Evolutionary conservation across 1,284 basidiomycete genomes (phyloP).

Genomic region (Tetrapyrgos nigripes): DNA sequence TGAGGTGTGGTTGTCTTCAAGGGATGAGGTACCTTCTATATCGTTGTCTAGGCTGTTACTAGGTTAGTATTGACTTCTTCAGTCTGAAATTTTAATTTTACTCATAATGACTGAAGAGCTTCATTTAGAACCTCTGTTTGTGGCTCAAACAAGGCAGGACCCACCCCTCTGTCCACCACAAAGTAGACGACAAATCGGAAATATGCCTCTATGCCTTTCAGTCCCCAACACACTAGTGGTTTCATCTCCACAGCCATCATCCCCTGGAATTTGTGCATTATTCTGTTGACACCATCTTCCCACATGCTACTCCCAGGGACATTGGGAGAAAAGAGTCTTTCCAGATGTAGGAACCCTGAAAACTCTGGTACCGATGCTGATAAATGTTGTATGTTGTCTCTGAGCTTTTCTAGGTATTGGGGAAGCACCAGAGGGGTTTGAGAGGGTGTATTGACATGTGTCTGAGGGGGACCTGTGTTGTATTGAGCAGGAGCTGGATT

Average conservation of each 20-base stretch:
- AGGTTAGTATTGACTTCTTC: too few species aligned
- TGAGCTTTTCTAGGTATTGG: too few species aligned
- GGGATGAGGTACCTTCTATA: too few species aligned
- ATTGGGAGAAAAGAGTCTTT: background rate
- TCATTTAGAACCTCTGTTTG: background rate
- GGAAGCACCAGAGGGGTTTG: too few species aligned
- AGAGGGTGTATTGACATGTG: too few species aligned
- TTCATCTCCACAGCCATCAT: background rate
- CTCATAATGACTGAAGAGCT: background rate
- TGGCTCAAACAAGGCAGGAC: background rate
- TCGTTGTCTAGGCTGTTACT: background rate
- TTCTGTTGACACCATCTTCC: background rate
- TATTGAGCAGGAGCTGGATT: too few species aligned
- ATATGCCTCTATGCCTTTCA: background rate
- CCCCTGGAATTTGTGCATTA: background rate
- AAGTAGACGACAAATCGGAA: background rate
- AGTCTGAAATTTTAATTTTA: too few species aligned
- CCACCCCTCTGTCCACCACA: background rate
- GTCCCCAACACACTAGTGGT: background rate
- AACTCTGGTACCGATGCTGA: too few species aligned
- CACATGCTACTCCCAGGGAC: background rate
- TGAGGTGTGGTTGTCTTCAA: too few species aligned
- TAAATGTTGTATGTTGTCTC: too few species aligned
- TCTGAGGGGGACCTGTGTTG: too few species aligned
- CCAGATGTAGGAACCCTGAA: background rate